Conservation (phyloP, 202 grass and related monocot species). For the Setaria viridis region DNA sequence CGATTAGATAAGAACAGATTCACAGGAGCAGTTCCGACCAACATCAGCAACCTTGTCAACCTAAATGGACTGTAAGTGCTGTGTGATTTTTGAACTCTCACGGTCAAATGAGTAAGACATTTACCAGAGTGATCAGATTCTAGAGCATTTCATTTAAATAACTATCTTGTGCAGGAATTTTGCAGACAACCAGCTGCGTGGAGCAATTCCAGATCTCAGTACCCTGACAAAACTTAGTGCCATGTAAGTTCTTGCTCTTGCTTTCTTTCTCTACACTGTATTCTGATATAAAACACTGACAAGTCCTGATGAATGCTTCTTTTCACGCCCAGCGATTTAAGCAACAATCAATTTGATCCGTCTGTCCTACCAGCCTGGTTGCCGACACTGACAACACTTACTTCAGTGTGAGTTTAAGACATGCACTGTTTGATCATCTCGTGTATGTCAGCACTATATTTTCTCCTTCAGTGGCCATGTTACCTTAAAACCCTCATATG, state of each 20-base stretch:
- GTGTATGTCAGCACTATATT: constrained; percentile 11
- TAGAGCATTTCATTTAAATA: constrained; percentile 12
- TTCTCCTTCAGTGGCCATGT: constrained; percentile 27
- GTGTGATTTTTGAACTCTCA: constrained; percentile 9
- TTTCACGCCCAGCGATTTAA: constrained; percentile 64
- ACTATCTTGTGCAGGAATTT: constrained; percentile 61
- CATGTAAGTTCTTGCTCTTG: constrained; percentile 55
- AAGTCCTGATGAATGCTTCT: constrained; percentile 26
- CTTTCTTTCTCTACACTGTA: constrained; percentile 11
- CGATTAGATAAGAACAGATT: constrained; percentile 72
- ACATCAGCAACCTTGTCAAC: constrained; percentile 57
- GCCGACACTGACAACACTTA: constrained; percentile 52
- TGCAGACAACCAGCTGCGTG: constrained; percentile 69
- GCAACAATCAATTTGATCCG: constrained; percentile 76
- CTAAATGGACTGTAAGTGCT: constrained; percentile 66
- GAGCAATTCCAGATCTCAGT: constrained; percentile 63
- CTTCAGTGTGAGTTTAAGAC: constrained; percentile 66
- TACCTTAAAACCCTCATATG: constrained; percentile 46
- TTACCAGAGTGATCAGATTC: background rate
- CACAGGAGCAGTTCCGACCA: constrained; percentile 51
- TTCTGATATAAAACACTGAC: background rate
- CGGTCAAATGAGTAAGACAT: constrained; percentile 30
- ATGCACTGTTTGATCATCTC: constrained; percentile 11
- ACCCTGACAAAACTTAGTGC: constrained; percentile 54
- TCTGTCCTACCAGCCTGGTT: constrained; percentile 72